A percentile compares a stretch with the other conserved stretches of the same genome.
Conservation (phyloP, 495 filamentous ascomycete species). For the Aspergillus funiculosus region DNA sequence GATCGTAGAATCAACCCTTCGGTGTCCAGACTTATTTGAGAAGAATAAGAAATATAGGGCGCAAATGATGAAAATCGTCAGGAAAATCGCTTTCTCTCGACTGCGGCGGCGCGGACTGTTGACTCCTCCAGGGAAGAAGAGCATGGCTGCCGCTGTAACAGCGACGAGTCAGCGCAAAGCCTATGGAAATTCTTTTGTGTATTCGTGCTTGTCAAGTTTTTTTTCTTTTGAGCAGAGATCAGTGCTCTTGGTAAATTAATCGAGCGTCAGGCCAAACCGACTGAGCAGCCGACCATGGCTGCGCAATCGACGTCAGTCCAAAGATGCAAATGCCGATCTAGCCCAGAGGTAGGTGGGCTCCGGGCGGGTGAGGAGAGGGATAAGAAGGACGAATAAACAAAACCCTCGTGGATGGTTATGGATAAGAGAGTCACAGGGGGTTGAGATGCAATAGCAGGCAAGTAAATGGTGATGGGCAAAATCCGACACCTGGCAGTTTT, state of each 20-base stretch:
- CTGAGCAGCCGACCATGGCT: conserved; percentile 12
- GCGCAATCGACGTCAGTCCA: conserved; percentile 7
- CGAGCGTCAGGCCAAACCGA: conserved; percentile 7
- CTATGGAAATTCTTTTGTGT: neutral
- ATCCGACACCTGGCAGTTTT: too few relatives aligned
- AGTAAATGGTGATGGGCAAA: too few relatives aligned
- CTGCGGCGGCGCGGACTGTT: conserved; percentile 40
- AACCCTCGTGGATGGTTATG: neutral
- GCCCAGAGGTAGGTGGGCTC: too few relatives aligned
- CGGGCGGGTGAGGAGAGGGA: too few relatives aligned
- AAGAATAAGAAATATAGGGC: conserved; percentile 40
- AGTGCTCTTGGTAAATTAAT: neutral
- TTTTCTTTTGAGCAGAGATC: neutral
- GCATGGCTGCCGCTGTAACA: conserved; percentile 27
- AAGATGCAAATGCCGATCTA: neutral
- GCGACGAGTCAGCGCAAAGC: neutral
- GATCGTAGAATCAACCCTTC: conserved; percentile 19
- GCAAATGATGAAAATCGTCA: conserved; percentile 39
- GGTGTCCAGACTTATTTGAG: conserved; percentile 21
- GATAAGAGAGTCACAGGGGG: too few relatives aligned
- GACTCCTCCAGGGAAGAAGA: conserved; percentile 36
- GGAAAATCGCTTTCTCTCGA: conserved; percentile 36
- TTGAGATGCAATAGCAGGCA: too few relatives aligned
- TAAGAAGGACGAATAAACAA: too few relatives aligned
- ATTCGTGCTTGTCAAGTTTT: neutral